Conservation (phyloP, 257 asterid species). For the Solanum rostratum region DNA sequence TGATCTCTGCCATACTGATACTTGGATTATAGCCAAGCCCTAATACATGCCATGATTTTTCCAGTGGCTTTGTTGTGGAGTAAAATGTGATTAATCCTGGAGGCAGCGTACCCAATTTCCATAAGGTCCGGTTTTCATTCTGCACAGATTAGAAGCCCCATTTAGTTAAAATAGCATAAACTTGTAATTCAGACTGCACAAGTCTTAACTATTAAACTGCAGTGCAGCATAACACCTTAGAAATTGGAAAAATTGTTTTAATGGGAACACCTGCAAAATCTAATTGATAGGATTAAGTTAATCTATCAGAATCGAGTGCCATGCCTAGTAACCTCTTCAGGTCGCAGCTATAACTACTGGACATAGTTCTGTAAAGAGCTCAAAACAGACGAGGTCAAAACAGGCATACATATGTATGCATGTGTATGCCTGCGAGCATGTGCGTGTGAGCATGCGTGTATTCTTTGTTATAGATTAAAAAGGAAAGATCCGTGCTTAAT, state of each 20-base stretch:
- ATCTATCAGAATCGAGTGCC: neutral
- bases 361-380: neutral
- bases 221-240: neutral
- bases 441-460: neutral
- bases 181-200: neutral
- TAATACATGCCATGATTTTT: conserved; percentile 90
- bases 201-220: neutral
- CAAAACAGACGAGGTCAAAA: neutral
- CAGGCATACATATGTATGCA: neutral
- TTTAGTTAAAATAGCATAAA: neutral
- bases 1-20: conserved; percentile 76
- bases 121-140: conserved; percentile 73
- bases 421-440: neutral
- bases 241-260: neutral
- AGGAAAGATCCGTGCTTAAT: neutral
- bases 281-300: neutral
- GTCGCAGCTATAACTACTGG: neutral
- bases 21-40: conserved; percentile 90
- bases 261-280: neutral
- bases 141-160: conserved; percentile 13
- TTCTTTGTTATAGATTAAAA: neutral
- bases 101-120: conserved; percentile 88
- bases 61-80: conserved; percentile 83
- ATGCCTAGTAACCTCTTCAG: neutral
- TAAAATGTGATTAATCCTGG: conserved; percentile 83